Evolutionary conservation across 2,329 filamentous ascomycete genomes (phyloP), one percentile per base, ranked within the genome.

Genomic region (Ophiobolus disseminans): DNA sequence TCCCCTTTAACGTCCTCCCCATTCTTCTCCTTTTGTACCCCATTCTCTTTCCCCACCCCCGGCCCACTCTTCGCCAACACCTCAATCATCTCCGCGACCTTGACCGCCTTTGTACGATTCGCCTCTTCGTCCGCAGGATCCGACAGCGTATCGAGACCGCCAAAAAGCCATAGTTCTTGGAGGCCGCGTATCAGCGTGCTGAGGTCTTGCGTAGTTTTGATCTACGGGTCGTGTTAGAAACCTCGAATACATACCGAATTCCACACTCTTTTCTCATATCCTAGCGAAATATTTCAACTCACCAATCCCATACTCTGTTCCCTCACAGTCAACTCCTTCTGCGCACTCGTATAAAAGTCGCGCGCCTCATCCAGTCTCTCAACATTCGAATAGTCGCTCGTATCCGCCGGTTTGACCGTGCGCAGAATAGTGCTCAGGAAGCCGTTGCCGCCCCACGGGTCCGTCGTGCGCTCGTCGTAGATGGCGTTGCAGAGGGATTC

Each of bases 91-190:
- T 48, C 49, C 10, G 63, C 65, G 23, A 69, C 53, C 37, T 48
- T 49, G 1, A 55, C 25, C 4, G 60, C 63, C 45, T 59, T 61
- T 11, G 28, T 50, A 26, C 50, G 48, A 19, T 55, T 60, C 46
- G 45, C 44, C 20, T 55, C 61, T 49, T 65, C 60, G n/a, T 72
- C 68, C 17, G 54, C 55, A 5, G 58, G 52, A 23, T 70, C 60
- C 22, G 60, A 54, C 1, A 86, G 65, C 0, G 83, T 86, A 47
- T 86, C 79, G 34, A 88, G 75, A 48, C 83, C 82, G 3, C 86
- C 86, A 59, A 86, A 87, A 5, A 87, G 74, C 86, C 86, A 88
- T 17, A 84, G 76, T 63, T 88, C 85, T 64, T 88, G 86, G 72
- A 88, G 75, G 20, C 80, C 78, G 17, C 85, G 80, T 20, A 83